Evolutionary conservation across 192 early-diverging fungal species (phyloP), one percentile per base, ranked within the genome.

Genomic region (Piromyces finnis): DNA sequence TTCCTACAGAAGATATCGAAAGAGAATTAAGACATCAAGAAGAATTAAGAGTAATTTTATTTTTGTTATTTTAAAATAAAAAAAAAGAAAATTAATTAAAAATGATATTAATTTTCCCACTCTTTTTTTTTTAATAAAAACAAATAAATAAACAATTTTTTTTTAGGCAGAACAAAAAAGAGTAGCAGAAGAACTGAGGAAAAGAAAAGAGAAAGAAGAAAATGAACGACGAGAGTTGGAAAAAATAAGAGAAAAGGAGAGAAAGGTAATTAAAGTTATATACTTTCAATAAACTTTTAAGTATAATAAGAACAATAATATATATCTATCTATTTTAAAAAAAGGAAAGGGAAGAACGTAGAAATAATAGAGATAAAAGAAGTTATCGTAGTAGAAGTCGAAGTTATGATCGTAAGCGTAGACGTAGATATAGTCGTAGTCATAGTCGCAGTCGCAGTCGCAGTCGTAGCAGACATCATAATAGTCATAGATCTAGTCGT

Each of bases 1-100:
- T 99, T 81, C 97, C 97, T 0, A 86, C 91, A 77, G 85, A 87
- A 68, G 93, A 98, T 84, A 82, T 99, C 78, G 95, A 94, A 82
- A 90, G 93, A 59, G 93, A 98, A 84, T 84, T 97, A 15, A 83
- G 87, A 30, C 78, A 81, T 16, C 83, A 86, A 78, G 87, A 88
- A 86, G 88, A 89, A 82, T 18, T 15, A n/a, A 37, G 9, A 1
- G 6, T 32, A 32, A 32, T 28, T 30, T 30, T 26, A 29, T 27
- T 81, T 26, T 27, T 41, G 9, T 29, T 27, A n/a, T 17, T 79
- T n/a, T n/a, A n/a, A n/a, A n/a, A n/a, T n/a, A n/a, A n/a, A n/a
- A n/a, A n/a, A n/a, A n/a, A n/a, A n/a, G n/a, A n/a, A n/a, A n/a
- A n/a, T n/a, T n/a, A n/a, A n/a, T n/a, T n/a, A n/a, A n/a, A n/a